These are phyloP conservation scores for Solanum megistacrolobum DNA, from an alignment of 257 asterid genomes.

Conservation along the genomic window DNA sequence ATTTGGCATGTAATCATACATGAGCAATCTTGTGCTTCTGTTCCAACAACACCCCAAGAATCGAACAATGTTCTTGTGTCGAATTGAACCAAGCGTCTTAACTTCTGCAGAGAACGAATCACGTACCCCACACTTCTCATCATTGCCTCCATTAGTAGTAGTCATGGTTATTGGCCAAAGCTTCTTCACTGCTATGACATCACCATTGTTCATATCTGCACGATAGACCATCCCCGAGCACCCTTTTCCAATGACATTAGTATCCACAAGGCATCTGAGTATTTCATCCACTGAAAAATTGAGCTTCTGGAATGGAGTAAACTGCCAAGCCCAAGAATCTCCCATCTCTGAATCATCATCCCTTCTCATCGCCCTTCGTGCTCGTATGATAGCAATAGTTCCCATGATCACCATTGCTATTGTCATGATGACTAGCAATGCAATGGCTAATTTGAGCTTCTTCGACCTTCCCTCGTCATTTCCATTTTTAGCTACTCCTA, in stretches of 20 bases:
- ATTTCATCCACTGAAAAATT: constrained; percentile 28
- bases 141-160: constrained; percentile 7
- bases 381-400: constrained; percentile 23
- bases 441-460: constrained; percentile 28
- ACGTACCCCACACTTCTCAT: constrained; percentile 21
- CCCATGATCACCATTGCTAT: constrained; percentile 33
- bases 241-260: constrained; percentile 40
- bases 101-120: constrained; percentile 41
- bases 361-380: constrained; percentile 20
- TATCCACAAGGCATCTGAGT: constrained; percentile 32
- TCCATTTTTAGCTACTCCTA: background rate
- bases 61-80: constrained; percentile 40
- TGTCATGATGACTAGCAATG: constrained; percentile 25
- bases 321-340: constrained; percentile 43
- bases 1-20: constrained; percentile 44
- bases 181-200: constrained; percentile 35
- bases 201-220: constrained; percentile 28
- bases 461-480: constrained; percentile 15
- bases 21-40: constrained; percentile 25
- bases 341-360: constrained; percentile 35
- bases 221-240: constrained; percentile 38
- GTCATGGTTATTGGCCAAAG: constrained; percentile 28
- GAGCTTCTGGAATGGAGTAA: constrained; percentile 41
- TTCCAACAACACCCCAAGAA: constrained; percentile 44
- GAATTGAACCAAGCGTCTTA: constrained; percentile 29